Evolutionary conservation across 495 filamentous ascomycete genomes (phyloP), one percentile per base, ranked within the genome.

Genomic region (Aspergillus homomorphus): DNA sequence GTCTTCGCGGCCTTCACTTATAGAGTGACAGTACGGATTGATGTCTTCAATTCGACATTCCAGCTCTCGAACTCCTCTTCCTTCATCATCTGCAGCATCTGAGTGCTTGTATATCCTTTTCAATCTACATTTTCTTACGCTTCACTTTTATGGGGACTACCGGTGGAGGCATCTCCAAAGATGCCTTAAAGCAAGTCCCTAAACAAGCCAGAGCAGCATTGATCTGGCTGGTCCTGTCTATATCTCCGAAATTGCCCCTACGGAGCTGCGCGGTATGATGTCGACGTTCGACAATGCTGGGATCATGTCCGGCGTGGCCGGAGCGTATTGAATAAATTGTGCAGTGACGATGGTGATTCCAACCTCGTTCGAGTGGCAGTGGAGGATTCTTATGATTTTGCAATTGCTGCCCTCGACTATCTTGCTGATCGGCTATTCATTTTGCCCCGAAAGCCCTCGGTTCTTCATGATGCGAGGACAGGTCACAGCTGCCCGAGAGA

Each of bases 281-380:
- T 87, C 90, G 18, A 87, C 85, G 14, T 78, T 89, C 1, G 87
- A 93, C 66, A 89, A 92, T 67, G 75, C 91, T 26, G 87, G 87
- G 20, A 93, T 91, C 62, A 87, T 84, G 57, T 83, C 86, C 44
- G 89, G 89, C 30, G 91, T 93, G 67, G 85, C 91, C 81, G 77
- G 89, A 2, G 82, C 80, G 59, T 92, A 90, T 74, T 92, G 89
- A 88, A 89, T 90, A 65, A 85, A 89, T 68, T 89, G 87, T 59
- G 66, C 48, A 4, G 64, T 67, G 18, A 54, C 45, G 12, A 44
- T 54, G 18, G 51, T 59, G 18, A 76, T 78, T 5, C 66, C 70
- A 0, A 65, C 66, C 3, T 85, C 88, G 64, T 73, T 72, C 33
- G 82, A 89, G 59, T 80, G 82, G 56, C 82, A 86, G 21, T 89